A percentile compares a stretch with the other conserved stretches of the same genome.
phyloP scores from a whole-genome alignment of 345 rosid species.

The Sonneratia caseolaris region DNA sequence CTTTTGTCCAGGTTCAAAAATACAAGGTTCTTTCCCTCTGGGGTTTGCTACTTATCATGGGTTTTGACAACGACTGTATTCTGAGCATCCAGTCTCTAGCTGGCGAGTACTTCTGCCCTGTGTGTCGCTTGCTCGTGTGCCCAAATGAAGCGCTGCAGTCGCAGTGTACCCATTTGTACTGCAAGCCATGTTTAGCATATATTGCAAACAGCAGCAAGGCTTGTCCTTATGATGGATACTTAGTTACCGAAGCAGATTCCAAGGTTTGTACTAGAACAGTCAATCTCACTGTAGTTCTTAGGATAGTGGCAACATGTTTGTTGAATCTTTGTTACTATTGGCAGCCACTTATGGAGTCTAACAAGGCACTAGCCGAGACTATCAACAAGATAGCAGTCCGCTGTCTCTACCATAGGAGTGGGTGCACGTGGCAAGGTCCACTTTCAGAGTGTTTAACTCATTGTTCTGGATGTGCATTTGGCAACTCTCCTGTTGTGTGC shows the following conservation, averaged over 20 bases:
- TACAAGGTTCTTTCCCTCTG: not conserved
- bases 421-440: conserved; percentile 77
- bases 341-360: conserved; percentile 67
- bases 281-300: conserved; percentile 5
- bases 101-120: conserved; percentile 74
- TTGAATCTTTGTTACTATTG: conserved; percentile 9
- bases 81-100: conserved; percentile 57
- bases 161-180: conserved; percentile 71
- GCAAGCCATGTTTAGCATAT: conserved; percentile 63
- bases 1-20: not conserved
- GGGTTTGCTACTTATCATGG: conserved; percentile 31
- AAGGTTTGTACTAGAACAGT: conserved; percentile 31
- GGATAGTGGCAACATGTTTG: not conserved
- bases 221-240: conserved; percentile 74
- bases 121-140: conserved; percentile 58
- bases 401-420: conserved; percentile 68
- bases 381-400: conserved; percentile 51
- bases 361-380: conserved; percentile 50
- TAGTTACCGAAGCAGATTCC: conserved; percentile 77
- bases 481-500: conserved; percentile 66
- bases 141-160: conserved; percentile 85
- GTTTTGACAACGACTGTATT: conserved; percentile 70
- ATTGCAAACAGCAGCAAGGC: conserved; percentile 52
- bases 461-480: conserved; percentile 65
- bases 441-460: conserved; percentile 53